Conservation (phyloP, 768 basidiomycete species). For the Lactarius tabidus region DNA sequence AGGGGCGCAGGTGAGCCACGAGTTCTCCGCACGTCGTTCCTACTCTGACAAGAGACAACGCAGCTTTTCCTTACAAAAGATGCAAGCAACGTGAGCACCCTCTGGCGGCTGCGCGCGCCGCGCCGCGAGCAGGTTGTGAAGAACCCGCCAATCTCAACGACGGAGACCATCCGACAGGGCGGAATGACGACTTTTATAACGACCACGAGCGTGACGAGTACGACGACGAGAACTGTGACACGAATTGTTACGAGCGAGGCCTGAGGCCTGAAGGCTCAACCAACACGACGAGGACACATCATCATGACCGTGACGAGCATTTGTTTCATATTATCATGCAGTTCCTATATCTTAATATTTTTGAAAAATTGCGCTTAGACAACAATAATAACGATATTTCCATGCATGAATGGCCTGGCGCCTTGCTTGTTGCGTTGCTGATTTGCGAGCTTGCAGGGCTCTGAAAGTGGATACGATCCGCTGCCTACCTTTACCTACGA, state of each 20-base stretch:
- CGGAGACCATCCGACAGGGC: slow-evolving; percentile 13
- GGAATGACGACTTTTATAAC: slow-evolving; percentile 23
- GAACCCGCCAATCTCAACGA: slow-evolving; percentile 20
- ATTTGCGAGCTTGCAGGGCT: not conserved
- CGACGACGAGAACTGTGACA: slow-evolving; percentile 24
- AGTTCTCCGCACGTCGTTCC: not conserved
- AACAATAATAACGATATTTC: not conserved
- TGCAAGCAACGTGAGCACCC: slow-evolving; percentile 20
- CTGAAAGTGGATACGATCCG: not conserved
- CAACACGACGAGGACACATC: not conserved
- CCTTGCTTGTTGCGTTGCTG: not conserved
- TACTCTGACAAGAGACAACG: not conserved
- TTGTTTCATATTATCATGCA: not conserved
- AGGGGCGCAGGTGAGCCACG: slow-evolving; percentile 20
- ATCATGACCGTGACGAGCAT: slow-evolving; percentile 2
- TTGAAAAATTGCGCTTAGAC: not conserved
- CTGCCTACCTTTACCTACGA: no score
- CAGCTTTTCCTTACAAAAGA: slow-evolving; percentile 23
- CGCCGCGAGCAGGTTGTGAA: slow-evolving; percentile 25
- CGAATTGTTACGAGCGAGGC: slow-evolving; percentile 19
- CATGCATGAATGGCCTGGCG: not conserved
- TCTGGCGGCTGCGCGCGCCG: slow-evolving; percentile 20
- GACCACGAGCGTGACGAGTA: slow-evolving; percentile 24
- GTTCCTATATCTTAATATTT: not conserved
- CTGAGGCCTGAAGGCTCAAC: slow-evolving; percentile 13